Evolutionary conservation across 805 yeast genomes (phyloP).

Genomic region (Tetrapisispora arboricola): DNA sequence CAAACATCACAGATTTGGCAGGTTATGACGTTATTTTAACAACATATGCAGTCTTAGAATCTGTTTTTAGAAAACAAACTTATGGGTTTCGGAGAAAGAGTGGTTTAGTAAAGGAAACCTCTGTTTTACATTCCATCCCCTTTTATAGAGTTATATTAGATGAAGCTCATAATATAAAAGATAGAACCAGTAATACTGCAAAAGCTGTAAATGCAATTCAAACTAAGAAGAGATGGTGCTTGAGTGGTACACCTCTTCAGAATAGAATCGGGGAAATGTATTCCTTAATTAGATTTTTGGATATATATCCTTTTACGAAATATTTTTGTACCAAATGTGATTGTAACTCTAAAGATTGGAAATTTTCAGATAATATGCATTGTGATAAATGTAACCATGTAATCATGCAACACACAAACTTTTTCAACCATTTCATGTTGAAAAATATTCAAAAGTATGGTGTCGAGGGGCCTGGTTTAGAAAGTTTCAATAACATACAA

Average conservation of each 20-base stretch:
- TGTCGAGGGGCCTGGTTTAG: slow-evolving; percentile 68
- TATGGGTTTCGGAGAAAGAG: slow-evolving; percentile 74
- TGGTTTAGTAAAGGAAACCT: slow-evolving; percentile 60
- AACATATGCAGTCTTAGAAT: slow-evolving; percentile 86
- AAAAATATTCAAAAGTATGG: slow-evolving; percentile 88
- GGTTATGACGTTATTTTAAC: slow-evolving; percentile 69
- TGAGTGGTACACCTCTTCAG: slow-evolving; percentile 94
- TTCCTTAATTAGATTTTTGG: slow-evolving; percentile 77
- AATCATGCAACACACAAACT: slow-evolving; percentile 91
- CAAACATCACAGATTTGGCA: slow-evolving; percentile 43
- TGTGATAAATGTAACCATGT: slow-evolving; percentile 86
- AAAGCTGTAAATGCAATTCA: slow-evolving; percentile 72
- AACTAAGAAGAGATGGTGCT: slow-evolving; percentile 76
- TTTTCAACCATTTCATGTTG: slow-evolving; percentile 90
- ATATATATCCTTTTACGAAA: slow-evolving; percentile 74
- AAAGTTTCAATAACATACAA: slow-evolving; percentile 70
- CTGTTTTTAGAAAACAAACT: slow-evolving; percentile 70
- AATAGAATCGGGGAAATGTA: slow-evolving; percentile 95
- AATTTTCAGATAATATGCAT: slow-evolving; percentile 67
- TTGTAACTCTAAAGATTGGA: slow-evolving; percentile 77
- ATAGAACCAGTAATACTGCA: slow-evolving; percentile 86
- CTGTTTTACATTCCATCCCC: slow-evolving; percentile 60
- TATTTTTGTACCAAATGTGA: slow-evolving; percentile 92
- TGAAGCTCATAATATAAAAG: slow-evolving; percentile 97
- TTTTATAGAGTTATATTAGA: slow-evolving; percentile 85